Conservation (phyloP, 176 grass and related monocot species). For the Carex cristatella region DNA sequence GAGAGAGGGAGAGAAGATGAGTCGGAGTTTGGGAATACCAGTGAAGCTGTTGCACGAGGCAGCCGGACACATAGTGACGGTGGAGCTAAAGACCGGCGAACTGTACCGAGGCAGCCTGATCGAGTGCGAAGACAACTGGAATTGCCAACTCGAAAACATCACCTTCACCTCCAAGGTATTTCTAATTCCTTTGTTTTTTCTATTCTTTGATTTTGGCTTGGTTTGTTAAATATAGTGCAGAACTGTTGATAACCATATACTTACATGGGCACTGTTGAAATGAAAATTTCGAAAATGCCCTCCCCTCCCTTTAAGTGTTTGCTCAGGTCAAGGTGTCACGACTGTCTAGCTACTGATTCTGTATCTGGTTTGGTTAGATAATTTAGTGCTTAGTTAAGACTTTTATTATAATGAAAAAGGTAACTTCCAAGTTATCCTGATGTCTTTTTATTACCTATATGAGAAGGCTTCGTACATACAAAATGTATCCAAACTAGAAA, state of each 20-base stretch:
- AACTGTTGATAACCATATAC: neutral
- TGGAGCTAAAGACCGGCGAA: slow-evolving; percentile 82
- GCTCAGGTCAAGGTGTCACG: neutral
- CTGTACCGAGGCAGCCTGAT: slow-evolving; percentile 54
- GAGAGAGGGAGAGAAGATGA: slow-evolving; percentile 36
- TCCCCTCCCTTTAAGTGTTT: neutral
- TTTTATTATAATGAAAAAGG: neutral
- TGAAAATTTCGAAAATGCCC: neutral
- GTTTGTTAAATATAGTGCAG: neutral
- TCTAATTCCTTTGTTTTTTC: neutral
- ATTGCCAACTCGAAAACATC: slow-evolving; percentile 69
- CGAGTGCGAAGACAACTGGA: slow-evolving; percentile 90
- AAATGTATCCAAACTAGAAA: neutral
- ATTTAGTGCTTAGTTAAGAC: neutral
- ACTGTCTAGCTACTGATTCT: neutral
- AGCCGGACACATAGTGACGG: slow-evolving; percentile 84
- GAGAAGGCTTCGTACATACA: neutral
- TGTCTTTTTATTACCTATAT: too few relatives aligned
- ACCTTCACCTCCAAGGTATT: slow-evolving; percentile 57
- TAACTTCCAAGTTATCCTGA: too few relatives aligned
- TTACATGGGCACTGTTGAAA: neutral
- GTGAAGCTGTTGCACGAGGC: slow-evolving; percentile 94
- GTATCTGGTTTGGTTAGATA: neutral
- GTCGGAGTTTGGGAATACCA: slow-evolving; percentile 83
- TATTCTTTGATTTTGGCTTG: neutral